Conservation (phyloP, 305 asterid species). For the Andrographis paniculata region DNA sequence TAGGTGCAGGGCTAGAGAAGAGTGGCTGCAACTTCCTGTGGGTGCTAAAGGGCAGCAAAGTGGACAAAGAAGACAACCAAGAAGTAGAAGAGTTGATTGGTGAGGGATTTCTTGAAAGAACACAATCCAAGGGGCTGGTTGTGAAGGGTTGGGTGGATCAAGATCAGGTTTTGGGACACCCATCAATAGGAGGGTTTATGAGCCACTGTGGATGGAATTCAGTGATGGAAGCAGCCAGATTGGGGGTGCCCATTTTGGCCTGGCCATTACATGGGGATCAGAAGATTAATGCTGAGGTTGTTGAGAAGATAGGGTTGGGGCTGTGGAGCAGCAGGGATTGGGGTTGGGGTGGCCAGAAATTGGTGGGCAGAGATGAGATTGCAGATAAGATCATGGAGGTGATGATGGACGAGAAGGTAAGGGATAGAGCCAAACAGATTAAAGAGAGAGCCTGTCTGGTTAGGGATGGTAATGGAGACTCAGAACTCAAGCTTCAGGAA, state of each 20-base stretch:
- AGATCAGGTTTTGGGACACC: slow-evolving; percentile 38
- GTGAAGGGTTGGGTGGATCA: slow-evolving; percentile 40
- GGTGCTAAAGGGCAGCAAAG: slow-evolving; percentile 33
- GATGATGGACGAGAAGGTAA: slow-evolving; percentile 24
- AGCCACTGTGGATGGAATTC: slow-evolving; percentile 71
- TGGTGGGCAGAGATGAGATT: slow-evolving; percentile 31
- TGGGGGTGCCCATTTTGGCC: slow-evolving; percentile 49
- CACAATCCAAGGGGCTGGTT: slow-evolving; percentile 29
- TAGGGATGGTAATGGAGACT: slow-evolving; percentile 23
- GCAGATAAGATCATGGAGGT: slow-evolving; percentile 26
- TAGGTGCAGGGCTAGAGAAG: slow-evolving; percentile 30
- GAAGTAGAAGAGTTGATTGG: slow-evolving; percentile 27
- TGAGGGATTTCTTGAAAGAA: slow-evolving; percentile 22
- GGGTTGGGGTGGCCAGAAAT: slow-evolving; percentile 41
- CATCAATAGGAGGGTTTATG: slow-evolving; percentile 41
- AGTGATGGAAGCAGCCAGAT: slow-evolving; percentile 42
- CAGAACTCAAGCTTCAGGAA: slow-evolving; percentile 22
- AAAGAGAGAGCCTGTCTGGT: slow-evolving; percentile 27
- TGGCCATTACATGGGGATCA: slow-evolving; percentile 67
- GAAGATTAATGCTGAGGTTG: slow-evolving; percentile 42
- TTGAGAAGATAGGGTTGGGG: slow-evolving; percentile 40
- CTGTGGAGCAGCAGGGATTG: slow-evolving; percentile 36
- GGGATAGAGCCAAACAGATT: slow-evolving; percentile 26
- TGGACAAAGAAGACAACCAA: slow-evolving; percentile 36
- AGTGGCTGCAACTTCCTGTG: slow-evolving; percentile 41